Base-by-base conservation (phyloP, 352 stramenopile genomes). In the Aphanomyces invadans region DNA sequence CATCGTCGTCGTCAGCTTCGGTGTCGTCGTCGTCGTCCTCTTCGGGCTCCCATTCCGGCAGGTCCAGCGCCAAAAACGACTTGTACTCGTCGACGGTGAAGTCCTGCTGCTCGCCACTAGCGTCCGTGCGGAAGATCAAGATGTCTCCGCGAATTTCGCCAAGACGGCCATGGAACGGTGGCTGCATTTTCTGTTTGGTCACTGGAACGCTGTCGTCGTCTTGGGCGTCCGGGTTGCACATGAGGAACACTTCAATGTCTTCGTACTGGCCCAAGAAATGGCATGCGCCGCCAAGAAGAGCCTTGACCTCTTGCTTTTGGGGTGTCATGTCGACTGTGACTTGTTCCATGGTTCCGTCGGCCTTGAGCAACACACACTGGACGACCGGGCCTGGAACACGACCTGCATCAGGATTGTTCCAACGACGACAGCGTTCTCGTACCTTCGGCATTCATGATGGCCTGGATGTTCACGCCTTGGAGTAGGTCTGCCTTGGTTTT, bases 11-110 rank as follows among this genome's bases (percentile, higher is more conserved):
- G 2, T 45, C 48, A 10, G 5, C 33, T 23, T 63, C 42, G 33
- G 46, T 53, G 4, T 62, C 46, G 12, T 25, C 73, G 17, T 73
- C 63, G 29, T 75, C 74, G 48, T 71, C 51, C 23, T 81, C 62
- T 56, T 82, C 75, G 15, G 79, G 86, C 66, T 86, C 75, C 68
- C 79, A 96, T 62, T 95, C 71, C 57, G 66, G 55, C 23, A 73
- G 38, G 11, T 61, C 63, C 23, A 64, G 46, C 29, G 48, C 55
- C n/a, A 54, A 39, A 32, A 71, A 69, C 2, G 61, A 29, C 51
- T 73, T 65, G 38, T 71, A 73, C 25, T 63, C 57, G 17, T 71
- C 45, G 5, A 73, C 56, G 1, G 69, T 73, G 52, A 73, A 73
- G 21, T 68, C 60, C 53, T 76, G 73, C 21, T 76, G 65, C 29